Conservation (phyloP, 768 basidiomycete species). For the Rhodotorula paludigena region DNA sequence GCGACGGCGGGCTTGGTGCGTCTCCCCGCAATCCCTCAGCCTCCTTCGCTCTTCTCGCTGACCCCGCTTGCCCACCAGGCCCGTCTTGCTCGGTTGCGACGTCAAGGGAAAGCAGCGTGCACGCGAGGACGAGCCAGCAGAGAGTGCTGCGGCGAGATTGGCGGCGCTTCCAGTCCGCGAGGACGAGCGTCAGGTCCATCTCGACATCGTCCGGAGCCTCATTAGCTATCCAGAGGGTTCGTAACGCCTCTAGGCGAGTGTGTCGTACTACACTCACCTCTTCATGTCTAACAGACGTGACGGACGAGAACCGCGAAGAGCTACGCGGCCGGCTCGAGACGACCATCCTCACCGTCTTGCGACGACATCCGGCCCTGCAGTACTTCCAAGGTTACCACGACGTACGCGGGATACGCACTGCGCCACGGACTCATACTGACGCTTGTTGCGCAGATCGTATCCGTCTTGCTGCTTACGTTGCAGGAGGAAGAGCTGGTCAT, state of each 20-base stretch:
- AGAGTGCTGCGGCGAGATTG: background rate
- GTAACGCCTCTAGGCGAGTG: too few species aligned
- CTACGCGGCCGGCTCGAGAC: conserved; percentile 47
- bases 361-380: conserved; percentile 46
- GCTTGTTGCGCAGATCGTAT: conserved; percentile 48
- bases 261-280: background rate
- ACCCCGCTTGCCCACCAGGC: conserved; percentile 20
- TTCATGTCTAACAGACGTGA: conserved; percentile 14
- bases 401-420: too few species aligned
- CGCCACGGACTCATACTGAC: too few species aligned
- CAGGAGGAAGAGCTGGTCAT: conserved; percentile 30
- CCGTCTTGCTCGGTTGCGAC: conserved; percentile 18
- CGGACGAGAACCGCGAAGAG: conserved; percentile 38
- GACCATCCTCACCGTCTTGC: conserved; percentile 47
- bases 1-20: conserved; percentile 46
- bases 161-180: conserved; percentile 8
- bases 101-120: conserved; percentile 4
- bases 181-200: conserved; percentile 49
- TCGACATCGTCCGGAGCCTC: conserved; percentile 50
- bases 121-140: background rate
- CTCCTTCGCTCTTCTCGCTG: background rate
- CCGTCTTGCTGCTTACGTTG: conserved; percentile 45
- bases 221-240: conserved; percentile 47
- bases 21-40: background rate
- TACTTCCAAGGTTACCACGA: conserved; percentile 50